Conservation (phyloP, 176 grass and related monocot species). For the Juncus inflexus region DNA sequence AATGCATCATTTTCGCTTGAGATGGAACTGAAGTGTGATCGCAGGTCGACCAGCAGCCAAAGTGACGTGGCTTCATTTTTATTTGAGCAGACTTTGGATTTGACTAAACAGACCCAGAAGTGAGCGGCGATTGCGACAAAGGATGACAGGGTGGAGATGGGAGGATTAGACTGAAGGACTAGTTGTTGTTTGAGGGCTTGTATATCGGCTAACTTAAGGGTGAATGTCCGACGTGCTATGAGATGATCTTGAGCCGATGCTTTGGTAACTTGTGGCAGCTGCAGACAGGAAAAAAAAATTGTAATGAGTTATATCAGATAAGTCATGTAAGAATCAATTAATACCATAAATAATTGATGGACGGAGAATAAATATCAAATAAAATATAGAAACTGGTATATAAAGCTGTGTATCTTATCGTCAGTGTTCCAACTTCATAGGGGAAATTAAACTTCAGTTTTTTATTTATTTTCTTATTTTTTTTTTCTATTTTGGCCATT, state of each 20-base stretch:
- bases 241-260: conserved; percentile 5
- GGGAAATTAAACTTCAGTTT: no score
- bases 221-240: conserved; percentile 14
- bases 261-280: conserved; percentile 9
- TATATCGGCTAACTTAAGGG: neutral
- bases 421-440: no score
- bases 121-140: conserved; percentile 5
- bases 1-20: neutral
- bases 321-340: no score
- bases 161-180: neutral
- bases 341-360: no score
- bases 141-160: conserved; percentile 5
- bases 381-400: no score
- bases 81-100: neutral
- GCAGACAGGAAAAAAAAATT: neutral
- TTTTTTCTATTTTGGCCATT: no score
- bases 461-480: no score
- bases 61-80: conserved; percentile 19
- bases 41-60: conserved; percentile 20
- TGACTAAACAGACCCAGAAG: conserved; percentile 24
- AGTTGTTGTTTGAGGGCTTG: conserved; percentile 7
- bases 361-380: no score
- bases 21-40: conserved; percentile 1
- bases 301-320: no score
- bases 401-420: no score